Conservation (phyloP, 306 rosid genomes). For the cucumber (Cucumis sativus) region Cucumber_9930_V3 NC_026656.2:10145501-10146000, state of each 20-base stretch:
- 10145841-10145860: neutral
- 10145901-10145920: no score
- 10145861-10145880: conserved; percentile 5
- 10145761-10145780: neutral
- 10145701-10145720: conserved; percentile 53
- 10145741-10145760: conserved; percentile 43
- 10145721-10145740: conserved; percentile 37
- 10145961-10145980: neutral
- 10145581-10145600: conserved; percentile 16
- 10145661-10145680: conserved; percentile 63
- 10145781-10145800: neutral
- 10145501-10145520: conserved; percentile 14
- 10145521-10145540: neutral
- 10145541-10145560: neutral
- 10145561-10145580: conserved; percentile 10
- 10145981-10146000: neutral
- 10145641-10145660: conserved; percentile 61
- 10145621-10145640: conserved; percentile 77
- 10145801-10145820: neutral
- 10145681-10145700: conserved; percentile 66
- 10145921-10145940: neutral
- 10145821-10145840: neutral
- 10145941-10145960: neutral
- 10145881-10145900: neutral
- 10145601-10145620: conserved; percentile 26